Base-by-base conservation (phyloP, 345 rosid genomes). In the Hevea brasiliensis region DNA sequence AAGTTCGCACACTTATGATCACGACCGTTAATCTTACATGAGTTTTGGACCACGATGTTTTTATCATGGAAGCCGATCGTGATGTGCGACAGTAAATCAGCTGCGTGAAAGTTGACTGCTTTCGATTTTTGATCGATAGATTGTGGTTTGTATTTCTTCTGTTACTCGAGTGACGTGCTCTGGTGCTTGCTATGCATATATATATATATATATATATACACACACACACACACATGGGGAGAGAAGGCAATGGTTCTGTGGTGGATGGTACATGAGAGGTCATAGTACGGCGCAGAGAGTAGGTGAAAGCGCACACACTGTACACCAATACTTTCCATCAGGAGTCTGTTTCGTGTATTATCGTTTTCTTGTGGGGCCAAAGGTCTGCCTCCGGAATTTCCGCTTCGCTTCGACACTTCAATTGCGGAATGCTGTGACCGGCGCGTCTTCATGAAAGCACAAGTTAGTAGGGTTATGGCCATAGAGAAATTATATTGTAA, bases 1-100 rank as follows among this genome's bases (percentile, higher is more conserved):
- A 71, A 83, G 77, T 81, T 60, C 77, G 85, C 63, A 61, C 64
- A 48, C 53, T 24, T 23, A 8, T 4, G 62, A 83, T 85, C 79
- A 32, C 18, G n/a, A 59, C 85, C 89, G 81, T 83, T 73, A 75
- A 77, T 73, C 12, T 21, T 62, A 17, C 48, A 69, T 78, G 75
- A 54, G 37, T 9, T 32, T 53, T 70, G 59, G 4, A 23, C 24
- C 50, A 60, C 32, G 27, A 18, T 35, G 32, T 4, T 26, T 6
- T 17, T 37, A 8, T 17, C 18, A 8, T 32, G 37, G 37, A 4
- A 32, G 4, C 3, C 37, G 70, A 58, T 56, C 32, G 74, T 55
- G 79, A 76, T 64, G 65, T 48, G 71, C 56, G 75, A n/a, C n/a
- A n/a, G n/a, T n/a, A n/a, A n/a, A n/a, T n/a, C n/a, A 6, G 12